Evolutionary conservation across 129 eudicot species (phyloP), one percentile per base, ranked within the genome.

Genomic region (Artemisia argyi): DNA sequence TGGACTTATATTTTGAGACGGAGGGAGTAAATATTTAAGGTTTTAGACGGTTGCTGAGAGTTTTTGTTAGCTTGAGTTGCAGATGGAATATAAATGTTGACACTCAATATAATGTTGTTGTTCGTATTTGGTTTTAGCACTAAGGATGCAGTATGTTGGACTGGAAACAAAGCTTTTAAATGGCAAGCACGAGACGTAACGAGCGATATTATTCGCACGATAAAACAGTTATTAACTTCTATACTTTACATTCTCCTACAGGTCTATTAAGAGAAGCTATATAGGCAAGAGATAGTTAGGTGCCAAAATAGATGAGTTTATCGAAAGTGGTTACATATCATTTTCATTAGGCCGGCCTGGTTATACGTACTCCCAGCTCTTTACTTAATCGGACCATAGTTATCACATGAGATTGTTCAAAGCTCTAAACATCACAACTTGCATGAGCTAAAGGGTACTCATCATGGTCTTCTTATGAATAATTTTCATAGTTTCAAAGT

Each of bases 161-260:
- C 3, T 55, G 61, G 28, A 55, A 12, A 55, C 12, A 20, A 26
- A 55, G 61, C 61, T 15, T 55, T 17, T 17, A 7, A 55, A 55
- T 14, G 61, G 61, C 61, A 55, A 55, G 61, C 12, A 18, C 61
- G 61, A 5, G 61, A 55, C 7, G 61, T 55, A 55, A 55, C 17
- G 18, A n/a, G 24, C 1, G 13, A 55, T 55, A 11, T 55, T 17
- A 55, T 55, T 55, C 28, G 18, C 18, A 3, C 17, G 10, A 26
- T 55, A 55, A 14, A 26, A 15, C 17, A 52, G 1, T 20, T 20
- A 20, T 20, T 20, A 4, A 52, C 12, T 16, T 16, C 16, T 52
- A 20, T 20, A 20, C 22, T 20, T 20, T 20, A 20, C 22, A 0
- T 20, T 20, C 22, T 20, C 22, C 22, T 20, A 20, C 22, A 20